These are phyloP conservation scores for Paratrypanosoma confusum DNA, from an alignment of 208 protist species.

Conservation along the genomic window DNA sequence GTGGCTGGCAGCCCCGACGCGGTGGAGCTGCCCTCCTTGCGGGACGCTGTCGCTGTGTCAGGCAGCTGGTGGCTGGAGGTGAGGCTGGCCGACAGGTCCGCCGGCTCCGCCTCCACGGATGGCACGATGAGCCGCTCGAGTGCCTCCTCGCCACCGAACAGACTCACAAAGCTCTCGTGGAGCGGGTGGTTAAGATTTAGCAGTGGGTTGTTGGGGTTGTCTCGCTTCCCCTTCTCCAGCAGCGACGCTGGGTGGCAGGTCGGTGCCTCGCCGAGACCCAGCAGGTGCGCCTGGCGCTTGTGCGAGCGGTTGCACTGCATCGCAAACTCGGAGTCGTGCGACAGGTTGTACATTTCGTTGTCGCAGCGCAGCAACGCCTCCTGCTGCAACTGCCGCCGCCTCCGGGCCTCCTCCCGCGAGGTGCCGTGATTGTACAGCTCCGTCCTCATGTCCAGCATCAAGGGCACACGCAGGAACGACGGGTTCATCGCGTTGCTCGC, in stretches of 20 bases:
- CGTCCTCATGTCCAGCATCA: conserved; percentile 46
- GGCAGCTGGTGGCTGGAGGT: too few species aligned
- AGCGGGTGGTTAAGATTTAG: conserved; percentile 40
- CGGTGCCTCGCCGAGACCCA: conserved; percentile 19
- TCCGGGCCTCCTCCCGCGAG: conserved; percentile 25
- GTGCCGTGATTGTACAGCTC: conserved; percentile 62
- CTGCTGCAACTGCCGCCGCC: conserved; percentile 46
- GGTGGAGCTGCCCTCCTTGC: neutral
- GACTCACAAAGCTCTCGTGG: too few species aligned
- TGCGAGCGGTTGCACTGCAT: conserved; percentile 53
- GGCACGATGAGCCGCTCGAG: too few species aligned
- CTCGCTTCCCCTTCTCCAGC: neutral
- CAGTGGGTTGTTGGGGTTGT: conserved; percentile 4
- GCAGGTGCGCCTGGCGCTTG: conserved; percentile 42
- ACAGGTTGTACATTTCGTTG: conserved; percentile 58
- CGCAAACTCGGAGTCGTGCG: conserved; percentile 67
- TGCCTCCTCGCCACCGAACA: too few species aligned
- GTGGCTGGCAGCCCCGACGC: neutral
- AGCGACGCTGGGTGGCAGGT: conserved; percentile 5
- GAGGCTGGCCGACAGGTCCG: too few species aligned
- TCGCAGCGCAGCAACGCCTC: conserved; percentile 71
- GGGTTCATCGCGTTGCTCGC: conserved; percentile 63
- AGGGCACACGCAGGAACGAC: conserved; percentile 48
- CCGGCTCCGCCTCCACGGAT: too few species aligned
- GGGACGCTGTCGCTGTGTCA: neutral